phyloP scores from a whole-genome alignment of 768 basidiomycete species.

The Galerina marginata region DNA sequence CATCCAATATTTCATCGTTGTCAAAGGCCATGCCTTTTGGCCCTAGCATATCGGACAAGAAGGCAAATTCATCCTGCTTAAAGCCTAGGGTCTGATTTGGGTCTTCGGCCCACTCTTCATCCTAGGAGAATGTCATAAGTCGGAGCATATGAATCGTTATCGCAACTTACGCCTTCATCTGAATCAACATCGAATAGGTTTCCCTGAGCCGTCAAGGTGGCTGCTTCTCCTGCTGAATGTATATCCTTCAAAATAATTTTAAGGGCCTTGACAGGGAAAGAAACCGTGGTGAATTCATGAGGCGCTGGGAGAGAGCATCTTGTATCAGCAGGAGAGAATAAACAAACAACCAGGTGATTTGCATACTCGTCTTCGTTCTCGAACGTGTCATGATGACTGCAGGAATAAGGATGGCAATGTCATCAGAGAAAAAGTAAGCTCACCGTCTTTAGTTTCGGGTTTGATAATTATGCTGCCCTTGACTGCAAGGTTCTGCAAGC shows the following conservation, averaged over 20 bases:
- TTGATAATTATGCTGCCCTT: constrained; percentile 93
- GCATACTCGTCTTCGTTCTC: constrained; percentile 77
- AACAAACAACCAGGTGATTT: background rate
- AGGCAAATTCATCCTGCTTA: constrained; percentile 81
- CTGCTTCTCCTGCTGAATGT: constrained; percentile 76
- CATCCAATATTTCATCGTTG: constrained; percentile 76
- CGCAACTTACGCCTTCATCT: constrained; percentile 69
- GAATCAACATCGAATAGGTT: constrained; percentile 62
- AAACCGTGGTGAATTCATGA: constrained; percentile 81
- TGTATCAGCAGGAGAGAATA: constrained; percentile 48
- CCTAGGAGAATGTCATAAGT: constrained; percentile 41
- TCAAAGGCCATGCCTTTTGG: constrained; percentile 75
- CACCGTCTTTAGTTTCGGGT: constrained; percentile 81
- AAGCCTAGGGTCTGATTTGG: constrained; percentile 63
- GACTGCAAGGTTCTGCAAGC: constrained; percentile 71
- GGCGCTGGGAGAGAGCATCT: constrained; percentile 59
- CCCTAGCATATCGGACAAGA: constrained; percentile 83
- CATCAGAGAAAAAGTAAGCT: constrained; percentile 36
- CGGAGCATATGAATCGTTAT: background rate
- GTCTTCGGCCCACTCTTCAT: constrained; percentile 95
- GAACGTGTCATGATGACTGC: constrained; percentile 97
- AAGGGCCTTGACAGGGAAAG: constrained; percentile 92
- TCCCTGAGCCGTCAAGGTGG: constrained; percentile 64
- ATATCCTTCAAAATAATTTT: constrained; percentile 89
- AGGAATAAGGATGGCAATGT: constrained; percentile 27